phyloP scores from a whole-genome alignment of 2,329 filamentous ascomycete species.

The Aspergillus quadrilineatus region DNA sequence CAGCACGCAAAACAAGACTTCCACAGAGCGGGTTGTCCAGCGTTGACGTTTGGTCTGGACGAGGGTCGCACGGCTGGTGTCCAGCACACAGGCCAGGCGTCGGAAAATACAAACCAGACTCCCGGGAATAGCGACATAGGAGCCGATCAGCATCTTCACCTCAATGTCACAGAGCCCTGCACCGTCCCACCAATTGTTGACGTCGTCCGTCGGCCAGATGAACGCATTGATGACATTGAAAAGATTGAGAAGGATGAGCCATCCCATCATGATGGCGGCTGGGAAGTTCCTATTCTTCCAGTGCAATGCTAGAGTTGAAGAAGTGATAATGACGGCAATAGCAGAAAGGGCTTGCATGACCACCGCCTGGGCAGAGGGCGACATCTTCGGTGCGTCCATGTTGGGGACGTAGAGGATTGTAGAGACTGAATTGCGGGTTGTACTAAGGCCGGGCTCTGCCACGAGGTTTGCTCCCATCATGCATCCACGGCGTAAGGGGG shows the following conservation, averaged over 20 bases:
- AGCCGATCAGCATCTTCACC: constrained; percentile 57
- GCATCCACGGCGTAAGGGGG: background rate
- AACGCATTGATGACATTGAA: constrained; percentile 62
- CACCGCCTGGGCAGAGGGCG: constrained; percentile 34
- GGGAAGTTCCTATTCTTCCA: constrained; percentile 61
- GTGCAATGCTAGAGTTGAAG: constrained; percentile 62
- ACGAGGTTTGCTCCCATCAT: background rate
- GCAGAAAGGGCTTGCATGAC: constrained; percentile 51
- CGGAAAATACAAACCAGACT: constrained; percentile 60
- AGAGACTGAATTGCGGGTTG: background rate
- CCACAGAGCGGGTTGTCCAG: constrained; percentile 48
- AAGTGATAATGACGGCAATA: constrained; percentile 52
- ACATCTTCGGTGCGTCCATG: constrained; percentile 8
- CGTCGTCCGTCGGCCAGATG: constrained; percentile 63
- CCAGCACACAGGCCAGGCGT: constrained; percentile 59
- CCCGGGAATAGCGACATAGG: constrained; percentile 53
- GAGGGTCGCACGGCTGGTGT: constrained; percentile 56
- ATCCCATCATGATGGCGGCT: constrained; percentile 57
- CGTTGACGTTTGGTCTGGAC: constrained; percentile 51
- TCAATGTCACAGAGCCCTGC: constrained; percentile 64
- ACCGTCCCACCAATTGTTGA: constrained; percentile 58
- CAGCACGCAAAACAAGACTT: constrained; percentile 56
- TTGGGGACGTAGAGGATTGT: background rate
- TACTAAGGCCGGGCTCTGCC: background rate
- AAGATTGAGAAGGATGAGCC: constrained; percentile 57